phyloP scores from a whole-genome alignment of 2,329 filamentous ascomycete species.

The Lojkania enalia region DNA sequence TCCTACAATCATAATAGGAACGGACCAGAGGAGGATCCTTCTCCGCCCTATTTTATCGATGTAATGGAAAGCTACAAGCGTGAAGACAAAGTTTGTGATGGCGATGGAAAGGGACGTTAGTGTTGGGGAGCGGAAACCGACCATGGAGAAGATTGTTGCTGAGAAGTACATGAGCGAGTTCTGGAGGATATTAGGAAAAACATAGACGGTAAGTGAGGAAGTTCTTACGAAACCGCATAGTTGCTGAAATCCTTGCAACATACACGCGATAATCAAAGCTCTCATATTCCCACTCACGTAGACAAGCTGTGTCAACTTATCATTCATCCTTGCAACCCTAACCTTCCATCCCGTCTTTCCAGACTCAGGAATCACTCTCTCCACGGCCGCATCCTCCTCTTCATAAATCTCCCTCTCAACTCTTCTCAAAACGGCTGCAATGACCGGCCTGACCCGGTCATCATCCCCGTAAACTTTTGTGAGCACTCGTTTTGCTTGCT shows the following conservation, averaged over 20 bases:
- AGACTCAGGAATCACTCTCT: slow-evolving; percentile 38
- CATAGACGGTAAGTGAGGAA: neutral
- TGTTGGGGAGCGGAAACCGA: slow-evolving; percentile 52
- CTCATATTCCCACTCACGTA: slow-evolving; percentile 61
- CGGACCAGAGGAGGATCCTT: slow-evolving; percentile 74
- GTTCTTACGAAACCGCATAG: slow-evolving; percentile 63
- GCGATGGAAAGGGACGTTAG: slow-evolving; percentile 51
- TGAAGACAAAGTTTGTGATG: slow-evolving; percentile 52
- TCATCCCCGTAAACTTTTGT: slow-evolving; percentile 60
- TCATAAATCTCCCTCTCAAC: slow-evolving; percentile 77
- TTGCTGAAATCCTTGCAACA: slow-evolving; percentile 86
- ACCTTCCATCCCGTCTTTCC: slow-evolving; percentile 31
- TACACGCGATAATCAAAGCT: slow-evolving; percentile 81
- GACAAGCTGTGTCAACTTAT: slow-evolving; percentile 57
- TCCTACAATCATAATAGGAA: slow-evolving; percentile 80
- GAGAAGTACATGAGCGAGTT: slow-evolving; percentile 55
- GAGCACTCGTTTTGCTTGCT: slow-evolving; percentile 68
- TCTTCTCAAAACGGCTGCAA: slow-evolving; percentile 64
- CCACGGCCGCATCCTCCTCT: slow-evolving; percentile 59
- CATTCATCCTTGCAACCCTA: slow-evolving; percentile 54
- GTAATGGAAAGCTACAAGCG: slow-evolving; percentile 49
- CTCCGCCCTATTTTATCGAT: slow-evolving; percentile 52
- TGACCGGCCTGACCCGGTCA: slow-evolving; percentile 48
- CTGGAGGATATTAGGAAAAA: slow-evolving; percentile 20
- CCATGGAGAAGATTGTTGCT: slow-evolving; percentile 52